Base-by-base conservation (phyloP, 768 basidiomycete species). In the Artomyces pyxidatus region DNA sequence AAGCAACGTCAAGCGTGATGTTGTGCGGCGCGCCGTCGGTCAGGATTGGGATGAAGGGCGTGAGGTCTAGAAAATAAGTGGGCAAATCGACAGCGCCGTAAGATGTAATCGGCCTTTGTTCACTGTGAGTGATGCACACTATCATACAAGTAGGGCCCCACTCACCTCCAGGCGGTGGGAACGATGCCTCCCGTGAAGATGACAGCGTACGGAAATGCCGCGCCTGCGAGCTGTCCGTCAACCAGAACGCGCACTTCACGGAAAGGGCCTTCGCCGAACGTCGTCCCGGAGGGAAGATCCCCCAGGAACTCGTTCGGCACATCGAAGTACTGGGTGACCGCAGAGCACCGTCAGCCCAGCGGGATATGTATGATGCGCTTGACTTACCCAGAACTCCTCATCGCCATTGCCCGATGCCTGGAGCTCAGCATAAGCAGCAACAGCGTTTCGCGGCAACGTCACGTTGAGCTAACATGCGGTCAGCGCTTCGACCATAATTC, bases 21-120 rank as follows among this genome's bases (percentile, higher is more conserved):
- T 70, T 80, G 62, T 89, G 89, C 19, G 80, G 68, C n/a, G 75
- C 62, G 3, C 81, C 81, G 49, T 86, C 85, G 0, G 80, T 72
- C 29, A 90, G 71, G 17, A 81, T 58, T 6, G 85, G 85, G 0
- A 83, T 73, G 61, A 89, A 89, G 1, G 87, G 85, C 7, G 87
- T 88, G 45, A 88, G 63, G 62, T 89, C 88, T 17, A 89, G 55
- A 61, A 81, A 81, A 62, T 88, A 89, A 1, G 81, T 85, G 1
- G 88, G 87, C 11, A 86, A 71, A 57, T 88, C 85, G 22, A 88
- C 66, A 3, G 85, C 84, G 9, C 85, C 83, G 51, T 87, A 88
- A 1, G 86, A 77, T 1, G 83, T 74, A 61, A 88, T 86, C 1
- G 86, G 86, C 42, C 83, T 81, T 42, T 8, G 14, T 22, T 32